Evolutionary conservation across 179 eudicot species (phyloP), one percentile per base, ranked within the genome.

Genomic region (Sideroxylon spinosum): DNA sequence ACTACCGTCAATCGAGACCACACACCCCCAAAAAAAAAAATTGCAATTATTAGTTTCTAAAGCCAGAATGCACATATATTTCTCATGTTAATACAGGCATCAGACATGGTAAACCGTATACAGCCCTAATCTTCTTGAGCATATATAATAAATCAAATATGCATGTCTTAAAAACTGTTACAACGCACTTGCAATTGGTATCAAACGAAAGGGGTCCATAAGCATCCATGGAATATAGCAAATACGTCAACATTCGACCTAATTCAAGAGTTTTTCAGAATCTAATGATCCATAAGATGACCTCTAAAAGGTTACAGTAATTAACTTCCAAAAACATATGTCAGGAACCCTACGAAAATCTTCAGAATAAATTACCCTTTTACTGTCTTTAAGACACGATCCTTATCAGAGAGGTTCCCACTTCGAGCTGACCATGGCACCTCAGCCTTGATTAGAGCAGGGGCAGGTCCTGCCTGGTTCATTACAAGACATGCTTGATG

Each of bases 351-450:
- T 48, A 23, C 13, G 68, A 48, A 29, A 62, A 10, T 59, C 20
- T 14, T 17, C 25, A 29, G 67, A 63, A 71, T 6, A 69, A 8
- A 77, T 84, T 92, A 94, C 99, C 99, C 98, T 88, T 94, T 97
- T 64, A 97, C 93, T 49, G 98, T 91, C 86, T 94, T 97, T 87
- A 97, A 80, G 29, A 97, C 97, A 74, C 97, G 91, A 13, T 94
- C 99, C 82, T 91, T 89, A 0, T 97, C 99, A 52, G 95, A 94
- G 56, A 97, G 93, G 68, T 22, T 86, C 9, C 88, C 97, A 85
- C 91, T 91, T 68, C 87, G 93, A 78, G 70, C 98, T 59, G 97
- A 94, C 99, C 99, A 97, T 78, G 99, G 99, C 22, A 88, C 95
- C 59, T 94, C 99, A 84, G 99, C 98, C 85, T 97, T 97, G 25